Percentiles rank a stretch among this genome's conserved stretches.
These are phyloP conservation scores for Polychaeton citri DNA, from an alignment of 2,329 filamentous ascomycete genomes.

Conservation along the genomic window DNA sequence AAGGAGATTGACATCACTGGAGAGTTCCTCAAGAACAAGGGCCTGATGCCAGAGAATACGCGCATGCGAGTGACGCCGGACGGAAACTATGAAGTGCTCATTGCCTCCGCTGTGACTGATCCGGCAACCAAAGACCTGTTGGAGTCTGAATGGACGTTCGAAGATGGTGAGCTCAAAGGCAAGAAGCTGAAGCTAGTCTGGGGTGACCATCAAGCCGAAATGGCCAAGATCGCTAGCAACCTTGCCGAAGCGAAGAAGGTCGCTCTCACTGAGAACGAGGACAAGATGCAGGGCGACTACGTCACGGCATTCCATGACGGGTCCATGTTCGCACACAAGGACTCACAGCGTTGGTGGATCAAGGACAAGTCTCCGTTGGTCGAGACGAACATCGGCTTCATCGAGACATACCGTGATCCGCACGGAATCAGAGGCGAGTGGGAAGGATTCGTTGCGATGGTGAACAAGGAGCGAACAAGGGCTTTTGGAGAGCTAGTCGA, in stretches of 20 bases:
- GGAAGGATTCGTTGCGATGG: conserved; percentile 43
- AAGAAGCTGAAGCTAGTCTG: conserved; percentile 33
- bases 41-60: conserved; percentile 37
- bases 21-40: conserved; percentile 34
- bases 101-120: conserved; percentile 31
- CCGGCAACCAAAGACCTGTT: conserved; percentile 29
- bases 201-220: conserved; percentile 33
- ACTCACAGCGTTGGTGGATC: conserved; percentile 41
- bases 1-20: conserved; percentile 34
- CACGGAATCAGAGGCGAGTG: conserved; percentile 41
- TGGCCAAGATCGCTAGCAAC: conserved; percentile 32
- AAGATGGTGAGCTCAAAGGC: conserved; percentile 26
- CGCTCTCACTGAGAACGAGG: conserved; percentile 32
- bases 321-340: conserved; percentile 36
- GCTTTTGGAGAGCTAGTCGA: conserved; percentile 78
- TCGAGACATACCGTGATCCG: conserved; percentile 43
- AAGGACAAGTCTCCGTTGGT: conserved; percentile 38
- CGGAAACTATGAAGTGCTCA: conserved; percentile 33
- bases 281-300: conserved; percentile 33
- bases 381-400: conserved; percentile 41
- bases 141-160: conserved; percentile 31
- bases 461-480: conserved; percentile 81
- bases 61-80: conserved; percentile 30
- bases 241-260: conserved; percentile 35
- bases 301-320: conserved; percentile 38